Base-by-base conservation (phyloP, 1,284 basidiomycete species). In the Sporisorium graminicola region DNA sequence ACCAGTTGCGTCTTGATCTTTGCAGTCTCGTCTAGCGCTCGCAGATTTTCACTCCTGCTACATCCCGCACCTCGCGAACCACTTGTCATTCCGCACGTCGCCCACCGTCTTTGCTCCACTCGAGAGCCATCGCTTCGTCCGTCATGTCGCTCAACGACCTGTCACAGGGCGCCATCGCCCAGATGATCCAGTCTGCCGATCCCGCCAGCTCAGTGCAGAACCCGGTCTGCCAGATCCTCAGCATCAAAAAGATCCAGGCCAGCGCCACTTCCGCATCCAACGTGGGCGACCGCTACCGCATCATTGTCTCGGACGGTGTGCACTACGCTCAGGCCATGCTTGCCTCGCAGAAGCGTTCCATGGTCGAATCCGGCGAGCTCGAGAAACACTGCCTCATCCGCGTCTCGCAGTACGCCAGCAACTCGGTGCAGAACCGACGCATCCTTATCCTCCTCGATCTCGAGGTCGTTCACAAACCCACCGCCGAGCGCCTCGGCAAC, bases 371-470 rank as follows among this genome's bases (percentile, higher is more conserved):
- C 1, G 90, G 91, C n/a, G 82, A 88, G 12, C 88, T 99, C 52
- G 86, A 88, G 54, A 93, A 92, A 83, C 89, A 94, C 82, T 89
- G 91, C 1, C 88, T 99, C 53, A 90, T 93, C 58, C 89, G 90
- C 56, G 87, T 98, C 46, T 91, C 91, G 64, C 91, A 90, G 82
- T 91, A 93, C 82, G 92, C 93, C 3, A 92, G 91, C 83, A 98
- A 96, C 86, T 88, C 89, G 63, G 92, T 98, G 0, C 92, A 94
- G 84, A 91, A 90, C 27, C 74, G 65, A 46, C 94, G 94, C 52
- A 89, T 98, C 40, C 89, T 97, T 51, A 96, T 99, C 82, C 88
- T 98, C 44, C 90, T 98, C 64, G 89, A 88, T 31, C 86, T 97
- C 54, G 90, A 90, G n/a, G 72, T 82, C 31, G 57, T 79, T 18